Evolutionary conservation across 495 filamentous ascomycete species (phyloP).

Genomic region (Jackrogersella minutella): DNA sequence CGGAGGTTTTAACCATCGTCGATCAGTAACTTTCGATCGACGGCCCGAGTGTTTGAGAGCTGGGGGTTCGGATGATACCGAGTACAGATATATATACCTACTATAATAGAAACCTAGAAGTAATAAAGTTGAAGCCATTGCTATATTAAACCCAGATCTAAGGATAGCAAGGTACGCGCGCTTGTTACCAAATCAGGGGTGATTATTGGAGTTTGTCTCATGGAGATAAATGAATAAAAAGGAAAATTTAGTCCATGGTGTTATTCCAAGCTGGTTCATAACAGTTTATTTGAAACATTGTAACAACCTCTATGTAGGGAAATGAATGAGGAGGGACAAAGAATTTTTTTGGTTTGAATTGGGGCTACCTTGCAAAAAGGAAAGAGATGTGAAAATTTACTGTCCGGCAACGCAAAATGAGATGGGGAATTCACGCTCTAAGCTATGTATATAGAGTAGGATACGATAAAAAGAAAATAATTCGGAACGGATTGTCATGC

Average conservation of each 20-base stretch:
- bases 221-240: too few species aligned
- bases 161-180: not conserved
- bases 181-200: not conserved
- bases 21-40: slow-evolving; percentile 19
- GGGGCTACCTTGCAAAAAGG: too few species aligned
- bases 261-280: not conserved
- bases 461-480: not conserved
- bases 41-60: slow-evolving; percentile 4
- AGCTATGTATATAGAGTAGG: too few species aligned
- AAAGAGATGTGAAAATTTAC: too few species aligned
- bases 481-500: too few species aligned
- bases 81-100: not conserved
- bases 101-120: not conserved
- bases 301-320: too few species aligned
- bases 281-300: too few species aligned
- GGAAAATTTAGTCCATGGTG: not conserved
- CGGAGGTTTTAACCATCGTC: slow-evolving; percentile 26
- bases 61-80: slow-evolving; percentile 23
- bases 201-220: not conserved
- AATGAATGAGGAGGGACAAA: too few species aligned
- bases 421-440: too few species aligned
- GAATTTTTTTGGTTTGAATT: too few species aligned
- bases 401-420: too few species aligned
- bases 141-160: not conserved
- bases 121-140: not conserved